Percentiles rank a stretch among this genome's conserved stretches.
Conservation (phyloP, 2,329 filamentous ascomycete genomes). For the Cladosporium sp. region DNA sequence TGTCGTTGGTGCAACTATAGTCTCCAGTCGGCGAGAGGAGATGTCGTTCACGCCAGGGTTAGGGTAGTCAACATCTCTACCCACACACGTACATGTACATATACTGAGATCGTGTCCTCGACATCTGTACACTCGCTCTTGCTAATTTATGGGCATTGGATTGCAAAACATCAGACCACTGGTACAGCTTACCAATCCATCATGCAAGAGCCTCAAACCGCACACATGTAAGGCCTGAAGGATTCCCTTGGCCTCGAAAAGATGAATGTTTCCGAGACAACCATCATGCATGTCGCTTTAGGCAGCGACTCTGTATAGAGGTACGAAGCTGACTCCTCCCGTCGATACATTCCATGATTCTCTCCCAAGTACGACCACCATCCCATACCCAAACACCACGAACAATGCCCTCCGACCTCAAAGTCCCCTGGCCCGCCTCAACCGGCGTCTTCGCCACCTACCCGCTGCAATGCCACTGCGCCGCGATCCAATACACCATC, state of each 20-base stretch:
- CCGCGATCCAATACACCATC: slow-evolving; percentile 28
- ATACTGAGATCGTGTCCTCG: neutral
- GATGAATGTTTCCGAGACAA: neutral
- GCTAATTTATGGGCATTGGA: neutral
- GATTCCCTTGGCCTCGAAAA: neutral
- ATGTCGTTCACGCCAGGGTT: neutral
- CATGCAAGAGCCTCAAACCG: neutral
- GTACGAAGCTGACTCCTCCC: neutral
- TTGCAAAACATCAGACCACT: neutral
- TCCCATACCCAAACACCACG: neutral
- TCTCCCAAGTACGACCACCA: neutral
- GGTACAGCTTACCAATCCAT: neutral
- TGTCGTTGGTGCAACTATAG: too few relatives aligned
- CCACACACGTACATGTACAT: neutral
- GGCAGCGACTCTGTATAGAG: neutral
- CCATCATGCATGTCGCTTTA: neutral
- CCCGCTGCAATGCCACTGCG: slow-evolving; percentile 34
- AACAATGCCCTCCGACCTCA: neutral
- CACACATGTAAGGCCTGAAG: neutral
- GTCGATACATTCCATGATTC: neutral
- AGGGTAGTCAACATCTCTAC: neutral
- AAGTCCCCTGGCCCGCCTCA: slow-evolving; percentile 23
- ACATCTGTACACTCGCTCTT: neutral
- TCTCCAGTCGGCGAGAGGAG: neutral
- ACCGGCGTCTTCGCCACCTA: slow-evolving; percentile 26